A percentile compares a stretch with the other conserved stretches of the same genome.
Conservation (phyloP, 495 filamentous ascomycete species). For the Lasiosphaeria hispida region DNA sequence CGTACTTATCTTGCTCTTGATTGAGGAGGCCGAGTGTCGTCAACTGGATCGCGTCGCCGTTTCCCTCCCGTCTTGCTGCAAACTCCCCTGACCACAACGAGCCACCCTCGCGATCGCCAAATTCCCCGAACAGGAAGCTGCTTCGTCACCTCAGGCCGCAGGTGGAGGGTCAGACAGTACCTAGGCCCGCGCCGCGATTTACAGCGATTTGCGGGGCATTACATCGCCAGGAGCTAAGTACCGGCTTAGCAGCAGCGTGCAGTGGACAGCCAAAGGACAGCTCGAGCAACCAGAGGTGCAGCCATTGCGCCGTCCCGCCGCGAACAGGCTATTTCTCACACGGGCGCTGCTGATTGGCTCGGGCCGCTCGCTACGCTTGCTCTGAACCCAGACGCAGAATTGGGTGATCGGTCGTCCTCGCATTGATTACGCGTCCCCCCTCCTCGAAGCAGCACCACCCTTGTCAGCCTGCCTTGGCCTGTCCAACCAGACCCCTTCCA, state of each 20-base stretch:
- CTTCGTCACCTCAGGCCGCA: conserved; percentile 38
- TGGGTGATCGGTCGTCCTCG: conserved; percentile 22
- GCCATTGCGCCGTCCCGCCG: conserved; percentile 22
- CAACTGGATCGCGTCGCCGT: conserved; percentile 1
- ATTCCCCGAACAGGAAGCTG: conserved; percentile 27
- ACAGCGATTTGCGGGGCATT: not conserved
- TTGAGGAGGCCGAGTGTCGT: too few species aligned
- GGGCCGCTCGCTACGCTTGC: conserved; percentile 10
- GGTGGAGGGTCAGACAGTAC: not conserved
- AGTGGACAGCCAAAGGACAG: too few species aligned
- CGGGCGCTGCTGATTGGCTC: conserved; percentile 13
- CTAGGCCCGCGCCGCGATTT: not conserved
- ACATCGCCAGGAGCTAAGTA: conserved; percentile 11
- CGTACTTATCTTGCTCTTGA: too few species aligned
- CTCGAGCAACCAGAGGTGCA: not conserved
- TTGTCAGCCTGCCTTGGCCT: conserved; percentile 27
- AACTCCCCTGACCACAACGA: conserved; percentile 3
- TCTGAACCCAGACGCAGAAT: conserved; percentile 9
- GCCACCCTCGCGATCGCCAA: not conserved
- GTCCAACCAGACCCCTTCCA: conserved; percentile 31
- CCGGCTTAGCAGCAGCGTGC: conserved; percentile 7
- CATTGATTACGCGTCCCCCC: conserved; percentile 45
- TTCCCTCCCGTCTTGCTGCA: not conserved
- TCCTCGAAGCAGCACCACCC: conserved; percentile 22
- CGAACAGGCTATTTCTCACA: conserved; percentile 24